Evolutionary conservation across 208 protist genomes (phyloP).

Genomic region (Acanthamoeba healyi): DNA sequence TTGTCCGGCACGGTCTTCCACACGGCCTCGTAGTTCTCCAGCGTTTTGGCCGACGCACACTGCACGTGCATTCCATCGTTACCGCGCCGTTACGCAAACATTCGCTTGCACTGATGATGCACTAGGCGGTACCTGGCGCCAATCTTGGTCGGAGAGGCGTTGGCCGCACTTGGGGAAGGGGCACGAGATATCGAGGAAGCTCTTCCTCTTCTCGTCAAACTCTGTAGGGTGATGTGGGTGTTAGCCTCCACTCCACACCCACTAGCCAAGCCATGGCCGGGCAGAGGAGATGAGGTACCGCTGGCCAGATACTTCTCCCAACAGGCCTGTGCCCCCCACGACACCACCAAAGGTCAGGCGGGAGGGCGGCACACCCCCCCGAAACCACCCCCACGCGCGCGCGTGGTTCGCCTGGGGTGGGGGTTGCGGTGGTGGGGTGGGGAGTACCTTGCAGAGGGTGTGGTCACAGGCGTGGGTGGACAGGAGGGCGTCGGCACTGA

Average conservation of each 20-base stretch:
- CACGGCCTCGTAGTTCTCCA: conserved; percentile 52
- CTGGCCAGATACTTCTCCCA: conserved; percentile 16
- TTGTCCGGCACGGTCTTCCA: conserved; percentile 21
- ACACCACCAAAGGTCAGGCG: no score
- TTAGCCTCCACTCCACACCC: background rate
- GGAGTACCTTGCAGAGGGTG: background rate
- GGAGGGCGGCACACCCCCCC: no score
- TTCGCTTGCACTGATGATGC: background rate
- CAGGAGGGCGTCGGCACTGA: background rate
- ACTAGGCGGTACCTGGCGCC: background rate
- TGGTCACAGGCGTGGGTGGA: background rate
- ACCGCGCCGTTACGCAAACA: background rate
- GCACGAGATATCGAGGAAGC: conserved; percentile 7
- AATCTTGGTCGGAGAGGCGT: conserved; percentile 19
- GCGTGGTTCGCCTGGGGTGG: no score
- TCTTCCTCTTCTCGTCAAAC: conserved; percentile 30
- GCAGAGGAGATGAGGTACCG: background rate
- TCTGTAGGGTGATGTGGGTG: background rate
- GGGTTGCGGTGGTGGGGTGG: background rate
- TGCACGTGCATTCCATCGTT: background rate
- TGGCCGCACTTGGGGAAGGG: background rate
- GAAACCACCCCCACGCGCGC: no score
- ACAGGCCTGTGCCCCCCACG: background rate
- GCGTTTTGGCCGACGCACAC: conserved; percentile 15
- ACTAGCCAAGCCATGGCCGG: background rate